These are phyloP conservation scores for Aureobasidium lini DNA, from an alignment of 2,329 filamentous ascomycete species.

Conservation along the genomic window DNA sequence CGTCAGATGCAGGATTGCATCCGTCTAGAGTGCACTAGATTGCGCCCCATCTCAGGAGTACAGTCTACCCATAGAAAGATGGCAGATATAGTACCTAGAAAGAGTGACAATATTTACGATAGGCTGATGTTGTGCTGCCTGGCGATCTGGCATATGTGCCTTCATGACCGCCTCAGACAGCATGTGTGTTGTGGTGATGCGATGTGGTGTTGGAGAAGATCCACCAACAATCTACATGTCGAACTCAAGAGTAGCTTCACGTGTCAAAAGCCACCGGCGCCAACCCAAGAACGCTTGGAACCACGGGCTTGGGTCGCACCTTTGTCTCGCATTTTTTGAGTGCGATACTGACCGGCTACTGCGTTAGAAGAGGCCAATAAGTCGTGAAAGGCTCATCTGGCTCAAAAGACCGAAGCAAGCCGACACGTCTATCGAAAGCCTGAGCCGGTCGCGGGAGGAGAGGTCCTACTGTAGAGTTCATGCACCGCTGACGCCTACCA, in stretches of 20 bases:
- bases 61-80: too few species aligned
- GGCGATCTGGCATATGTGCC: not conserved
- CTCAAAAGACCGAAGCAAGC: not conserved
- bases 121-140: not conserved
- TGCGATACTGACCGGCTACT: not conserved
- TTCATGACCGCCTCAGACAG: not conserved
- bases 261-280: conserved; percentile 3
- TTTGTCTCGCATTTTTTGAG: not conserved
- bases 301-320: not conserved
- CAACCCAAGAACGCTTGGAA: conserved; percentile 4
- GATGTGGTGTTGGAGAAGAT: not conserved
- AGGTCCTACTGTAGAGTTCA: not conserved
- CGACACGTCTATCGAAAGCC: not conserved
- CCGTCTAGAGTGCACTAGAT: too few species aligned
- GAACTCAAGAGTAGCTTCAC: not conserved
- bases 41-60: too few species aligned
- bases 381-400: not conserved
- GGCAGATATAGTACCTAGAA: too few species aligned
- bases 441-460: not conserved
- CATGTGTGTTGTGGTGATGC: not conserved
- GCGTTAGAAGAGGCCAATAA: not conserved
- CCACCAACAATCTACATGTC: not conserved
- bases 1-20: too few species aligned
- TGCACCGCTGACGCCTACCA: conserved; percentile 8
- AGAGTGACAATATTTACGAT: not conserved